These are phyloP conservation scores for Apiospora phragmitis DNA, from an alignment of 2,329 filamentous ascomycete species.

Conservation along the genomic window DNA sequence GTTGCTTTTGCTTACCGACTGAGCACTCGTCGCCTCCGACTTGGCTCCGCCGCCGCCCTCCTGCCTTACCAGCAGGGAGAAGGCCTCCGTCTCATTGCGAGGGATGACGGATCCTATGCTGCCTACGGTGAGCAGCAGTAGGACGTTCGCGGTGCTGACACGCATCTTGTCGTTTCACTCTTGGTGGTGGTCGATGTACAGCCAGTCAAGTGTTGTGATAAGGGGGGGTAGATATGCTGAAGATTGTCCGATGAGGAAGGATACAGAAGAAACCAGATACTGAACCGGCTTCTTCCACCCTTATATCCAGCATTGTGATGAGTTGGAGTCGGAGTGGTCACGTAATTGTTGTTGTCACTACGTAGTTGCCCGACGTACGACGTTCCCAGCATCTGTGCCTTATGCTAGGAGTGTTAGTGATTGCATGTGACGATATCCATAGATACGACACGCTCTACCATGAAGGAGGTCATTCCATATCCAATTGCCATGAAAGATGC, in stretches of 20 bases:
- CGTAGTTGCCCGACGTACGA: too few relatives aligned
- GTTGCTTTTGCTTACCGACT: too few relatives aligned
- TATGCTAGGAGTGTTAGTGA: neutral
- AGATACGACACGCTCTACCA: neutral
- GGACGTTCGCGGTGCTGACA: neutral
- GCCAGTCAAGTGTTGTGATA: neutral
- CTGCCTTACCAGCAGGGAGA: neutral
- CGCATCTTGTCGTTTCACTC: neutral
- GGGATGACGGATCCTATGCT: neutral
- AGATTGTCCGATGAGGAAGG: neutral
- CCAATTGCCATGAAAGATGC: neutral
- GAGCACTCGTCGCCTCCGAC: too few relatives aligned
- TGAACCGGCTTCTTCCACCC: neutral
- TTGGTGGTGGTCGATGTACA: neutral
- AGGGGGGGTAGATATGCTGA: neutral
- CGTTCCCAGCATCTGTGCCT: neutral
- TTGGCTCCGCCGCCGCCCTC: neutral
- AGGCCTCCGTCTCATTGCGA: neutral
- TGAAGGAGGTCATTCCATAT: neutral
- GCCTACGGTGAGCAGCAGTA: neutral
- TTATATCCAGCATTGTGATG: neutral
- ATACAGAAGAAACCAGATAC: neutral
- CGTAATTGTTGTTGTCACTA: neutral
- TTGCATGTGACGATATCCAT: neutral
- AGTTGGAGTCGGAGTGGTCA: neutral